phyloP scores from a whole-genome alignment of 495 filamentous ascomycete genomes.

The Penicillium lagena region DNA sequence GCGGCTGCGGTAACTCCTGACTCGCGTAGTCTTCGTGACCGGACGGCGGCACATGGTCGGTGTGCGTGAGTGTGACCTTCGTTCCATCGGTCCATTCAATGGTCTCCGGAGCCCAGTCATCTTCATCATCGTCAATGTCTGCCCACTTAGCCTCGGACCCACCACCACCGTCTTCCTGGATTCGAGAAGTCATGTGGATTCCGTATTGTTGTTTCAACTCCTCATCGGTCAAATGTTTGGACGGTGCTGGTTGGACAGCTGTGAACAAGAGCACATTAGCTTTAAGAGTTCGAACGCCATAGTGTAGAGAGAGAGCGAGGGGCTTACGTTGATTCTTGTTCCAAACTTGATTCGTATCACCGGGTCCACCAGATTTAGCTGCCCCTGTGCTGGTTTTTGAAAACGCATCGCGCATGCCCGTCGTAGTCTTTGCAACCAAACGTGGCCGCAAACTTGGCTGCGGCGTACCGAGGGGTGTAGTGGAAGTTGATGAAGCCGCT shows the following conservation, averaged over 20 bases:
- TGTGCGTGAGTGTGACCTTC: slow-evolving; percentile 72
- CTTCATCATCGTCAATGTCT: slow-evolving; percentile 97
- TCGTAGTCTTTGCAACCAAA: slow-evolving; percentile 61
- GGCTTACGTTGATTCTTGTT: slow-evolving; percentile 93
- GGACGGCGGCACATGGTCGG: slow-evolving; percentile 21
- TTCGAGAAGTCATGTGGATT: slow-evolving; percentile 89
- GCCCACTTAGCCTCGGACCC: slow-evolving; percentile 87
- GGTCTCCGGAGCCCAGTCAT: slow-evolving; percentile 93
- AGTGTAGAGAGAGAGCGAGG: neutral
- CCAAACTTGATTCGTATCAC: slow-evolving; percentile 79
- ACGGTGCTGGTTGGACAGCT: slow-evolving; percentile 72
- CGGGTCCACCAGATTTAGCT: slow-evolving; percentile 40
- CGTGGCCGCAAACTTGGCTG: slow-evolving; percentile 48
- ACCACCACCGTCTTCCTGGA: slow-evolving; percentile 73
- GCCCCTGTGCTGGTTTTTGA: slow-evolving; percentile 40
- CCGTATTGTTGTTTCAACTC: slow-evolving; percentile 93
- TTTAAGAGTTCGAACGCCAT: too few species aligned
- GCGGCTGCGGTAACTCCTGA: slow-evolving; percentile 10
- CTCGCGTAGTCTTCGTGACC: slow-evolving; percentile 14
- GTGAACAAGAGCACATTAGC: neutral
- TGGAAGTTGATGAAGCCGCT: slow-evolving; percentile 21
- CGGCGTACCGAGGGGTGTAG: slow-evolving; percentile 33
- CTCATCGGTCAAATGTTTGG: slow-evolving; percentile 94
- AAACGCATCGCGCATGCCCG: slow-evolving; percentile 46
- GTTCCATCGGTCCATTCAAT: slow-evolving; percentile 98